Evolutionary conservation across 1,139 yeast genomes (phyloP), one percentile per base, ranked within the genome.

Genomic region (Candida sp.): DNA sequence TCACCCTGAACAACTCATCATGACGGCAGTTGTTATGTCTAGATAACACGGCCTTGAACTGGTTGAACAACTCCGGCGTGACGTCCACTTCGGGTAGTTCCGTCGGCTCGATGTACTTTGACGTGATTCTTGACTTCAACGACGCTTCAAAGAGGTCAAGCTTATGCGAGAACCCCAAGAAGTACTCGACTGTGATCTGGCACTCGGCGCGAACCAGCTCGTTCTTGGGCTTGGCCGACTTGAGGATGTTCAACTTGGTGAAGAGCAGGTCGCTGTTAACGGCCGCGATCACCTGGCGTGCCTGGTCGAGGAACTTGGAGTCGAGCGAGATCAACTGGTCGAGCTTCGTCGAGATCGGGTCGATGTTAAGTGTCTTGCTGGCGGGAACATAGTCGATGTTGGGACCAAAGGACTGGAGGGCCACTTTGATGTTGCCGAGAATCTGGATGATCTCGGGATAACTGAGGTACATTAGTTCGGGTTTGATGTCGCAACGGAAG

Each of bases 401-500:
- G 3, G 42, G 22, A 47, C 58, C 35, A 47, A 50, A 47, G 53
- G 54, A 42, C 50, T 57, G 46, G 47, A 53, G 28, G 2, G n/a
- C 26, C 5, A 25, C 28, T 35, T 47, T 50, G 3, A 53, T 30
- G 17, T 26, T 33, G 5, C 44, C 48, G 30, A 42, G 41, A 23
- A 46, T 33, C 11, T 49, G 53, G 8, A 51, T 49, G 30, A 51
- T 25, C 33, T 60, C 61, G 4, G 66, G 68, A 32, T 61, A 57
- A 48, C 61, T 63, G 23, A 57, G 57, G 49, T 59, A 59, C n/a
- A 56, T 49, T 44, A 68, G 54, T 44, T 61, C 62, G 6, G 65
- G 56, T 26, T 59, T 60, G 2, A 51, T 35, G 2, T 37, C 47
- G 2, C 49, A 25, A 12, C 58, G 47, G 43, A 50, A 61, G 3